These are phyloP conservation scores for Papiliotrema terrestris DNA, from an alignment of 1,284 basidiomycete species.

Conservation along the genomic window DNA sequence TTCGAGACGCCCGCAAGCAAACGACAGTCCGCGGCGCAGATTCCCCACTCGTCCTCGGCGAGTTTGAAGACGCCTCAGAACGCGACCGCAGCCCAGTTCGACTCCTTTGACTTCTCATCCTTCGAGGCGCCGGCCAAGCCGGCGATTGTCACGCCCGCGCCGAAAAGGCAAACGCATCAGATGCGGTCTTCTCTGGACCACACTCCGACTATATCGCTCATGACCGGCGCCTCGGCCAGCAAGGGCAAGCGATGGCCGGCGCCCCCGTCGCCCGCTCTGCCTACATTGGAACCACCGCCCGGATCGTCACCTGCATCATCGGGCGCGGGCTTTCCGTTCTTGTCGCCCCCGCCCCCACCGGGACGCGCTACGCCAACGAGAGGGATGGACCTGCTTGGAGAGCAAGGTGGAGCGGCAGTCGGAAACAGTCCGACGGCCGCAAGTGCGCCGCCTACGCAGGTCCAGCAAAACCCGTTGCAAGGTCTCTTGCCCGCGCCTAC, in stretches of 20 bases:
- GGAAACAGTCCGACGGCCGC: not conserved
- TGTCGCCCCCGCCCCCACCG: slow-evolving; percentile 23
- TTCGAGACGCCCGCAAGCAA: not conserved
- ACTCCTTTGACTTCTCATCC: not conserved
- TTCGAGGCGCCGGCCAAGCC: not conserved
- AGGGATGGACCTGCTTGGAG: not conserved
- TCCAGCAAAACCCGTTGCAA: too few species aligned
- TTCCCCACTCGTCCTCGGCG: not conserved
- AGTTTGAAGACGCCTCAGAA: not conserved
- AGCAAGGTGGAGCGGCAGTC: not conserved
- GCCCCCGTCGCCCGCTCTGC: slow-evolving; percentile 28
- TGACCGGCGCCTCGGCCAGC: slow-evolving; percentile 18
- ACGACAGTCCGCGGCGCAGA: not conserved
- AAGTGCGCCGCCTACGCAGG: not conserved
- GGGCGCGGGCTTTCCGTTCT: slow-evolving; percentile 26
- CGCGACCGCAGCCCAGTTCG: not conserved
- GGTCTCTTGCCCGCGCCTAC: too few species aligned
- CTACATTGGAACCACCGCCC: slow-evolving; percentile 27
- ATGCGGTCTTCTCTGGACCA: slow-evolving; percentile 21
- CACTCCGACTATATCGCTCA: slow-evolving; percentile 22
- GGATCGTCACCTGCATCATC: not conserved
- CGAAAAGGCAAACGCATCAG: not conserved
- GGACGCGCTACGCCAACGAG: too few species aligned
- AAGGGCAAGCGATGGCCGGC: slow-evolving; percentile 37
- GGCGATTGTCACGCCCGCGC: too few species aligned